phyloP scores from a whole-genome alignment of 768 basidiomycete genomes.

The Boletus barrowsii region DNA sequence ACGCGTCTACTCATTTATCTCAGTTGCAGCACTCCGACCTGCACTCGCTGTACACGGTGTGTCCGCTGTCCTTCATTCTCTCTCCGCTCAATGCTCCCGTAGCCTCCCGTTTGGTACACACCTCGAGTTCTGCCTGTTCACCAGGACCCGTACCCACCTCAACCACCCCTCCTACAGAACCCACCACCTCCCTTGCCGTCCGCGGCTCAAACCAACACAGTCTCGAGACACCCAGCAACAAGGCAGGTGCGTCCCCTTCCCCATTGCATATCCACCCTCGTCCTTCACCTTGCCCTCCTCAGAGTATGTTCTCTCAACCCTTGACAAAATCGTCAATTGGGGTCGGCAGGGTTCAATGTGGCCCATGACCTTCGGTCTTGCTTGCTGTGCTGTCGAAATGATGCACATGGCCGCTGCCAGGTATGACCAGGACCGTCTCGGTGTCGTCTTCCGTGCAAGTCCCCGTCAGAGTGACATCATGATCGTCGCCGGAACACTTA shows the following conservation, averaged over 20 bases:
- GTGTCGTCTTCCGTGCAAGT: slow-evolving; percentile 98
- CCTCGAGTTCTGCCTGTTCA: slow-evolving; percentile 44
- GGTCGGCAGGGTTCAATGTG: slow-evolving; percentile 97
- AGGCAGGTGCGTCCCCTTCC: slow-evolving; percentile 58
- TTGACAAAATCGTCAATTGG: slow-evolving; percentile 98
- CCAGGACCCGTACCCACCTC: slow-evolving; percentile 41
- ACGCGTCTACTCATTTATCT: slow-evolving; percentile 21
- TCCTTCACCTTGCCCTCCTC: slow-evolving; percentile 1
- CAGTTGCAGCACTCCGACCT: slow-evolving; percentile 41
- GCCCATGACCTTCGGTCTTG: slow-evolving; percentile 99
- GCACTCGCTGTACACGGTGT: slow-evolving; percentile 43
- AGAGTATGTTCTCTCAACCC: slow-evolving; percentile 96
- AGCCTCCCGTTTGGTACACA: slow-evolving; percentile 58
- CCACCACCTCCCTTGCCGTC: slow-evolving; percentile 70
- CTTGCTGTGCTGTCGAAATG: slow-evolving; percentile 99
- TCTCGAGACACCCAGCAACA: slow-evolving; percentile 86
- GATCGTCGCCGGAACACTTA: slow-evolving; percentile 98
- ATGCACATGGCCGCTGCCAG: slow-evolving; percentile 99
- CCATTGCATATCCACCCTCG: neutral
- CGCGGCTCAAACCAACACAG: slow-evolving; percentile 80
- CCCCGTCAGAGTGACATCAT: slow-evolving; percentile 97
- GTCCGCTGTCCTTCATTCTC: slow-evolving; percentile 6
- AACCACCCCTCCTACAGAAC: slow-evolving; percentile 45
- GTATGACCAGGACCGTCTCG: slow-evolving; percentile 97
- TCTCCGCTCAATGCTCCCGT: slow-evolving; percentile 10